Evolutionary conservation across 371 early-diverging fungal species (phyloP).

Genomic region (Rhizomucor pusillus): DNA sequence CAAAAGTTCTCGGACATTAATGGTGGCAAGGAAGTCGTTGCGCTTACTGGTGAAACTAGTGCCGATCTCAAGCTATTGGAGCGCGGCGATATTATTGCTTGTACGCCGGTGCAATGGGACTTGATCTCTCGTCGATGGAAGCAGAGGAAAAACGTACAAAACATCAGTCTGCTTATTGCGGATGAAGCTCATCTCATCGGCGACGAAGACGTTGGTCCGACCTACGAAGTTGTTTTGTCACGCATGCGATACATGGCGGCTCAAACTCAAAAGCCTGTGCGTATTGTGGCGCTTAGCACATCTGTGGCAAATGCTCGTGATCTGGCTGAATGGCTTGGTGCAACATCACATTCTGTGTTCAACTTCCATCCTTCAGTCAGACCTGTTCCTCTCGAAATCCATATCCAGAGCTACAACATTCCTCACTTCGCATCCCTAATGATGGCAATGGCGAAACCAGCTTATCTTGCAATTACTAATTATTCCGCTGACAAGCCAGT

Average conservation of each 20-base stretch:
- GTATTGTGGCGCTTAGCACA: conserved; percentile 89
- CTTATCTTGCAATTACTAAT: conserved; percentile 75
- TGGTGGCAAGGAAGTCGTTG: conserved; percentile 80
- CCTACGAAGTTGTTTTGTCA: conserved; percentile 89
- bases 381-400: conserved; percentile 91
- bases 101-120: conserved; percentile 99
- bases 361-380: conserved; percentile 95
- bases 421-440: conserved; percentile 92
- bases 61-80: conserved; percentile 87
- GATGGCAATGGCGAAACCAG: conserved; percentile 92
- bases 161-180: conserved; percentile 86
- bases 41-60: conserved; percentile 95
- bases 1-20: conserved; percentile 63
- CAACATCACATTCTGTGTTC: conserved; percentile 70
- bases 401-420: conserved; percentile 87
- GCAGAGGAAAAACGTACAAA: conserved; percentile 89
- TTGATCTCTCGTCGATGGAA: conserved; percentile 94
- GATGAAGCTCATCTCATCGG: conserved; percentile 98
- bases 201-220: conserved; percentile 74
- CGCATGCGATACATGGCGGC: conserved; percentile 91
- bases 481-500: conserved; percentile 67
- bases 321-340: conserved; percentile 96
- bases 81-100: conserved; percentile 86
- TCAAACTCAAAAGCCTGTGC: conserved; percentile 77
- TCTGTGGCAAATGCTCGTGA: conserved; percentile 95